Conservation (phyloP, 352 stramenopile species). For the Phytophthora foliorum region DNA sequence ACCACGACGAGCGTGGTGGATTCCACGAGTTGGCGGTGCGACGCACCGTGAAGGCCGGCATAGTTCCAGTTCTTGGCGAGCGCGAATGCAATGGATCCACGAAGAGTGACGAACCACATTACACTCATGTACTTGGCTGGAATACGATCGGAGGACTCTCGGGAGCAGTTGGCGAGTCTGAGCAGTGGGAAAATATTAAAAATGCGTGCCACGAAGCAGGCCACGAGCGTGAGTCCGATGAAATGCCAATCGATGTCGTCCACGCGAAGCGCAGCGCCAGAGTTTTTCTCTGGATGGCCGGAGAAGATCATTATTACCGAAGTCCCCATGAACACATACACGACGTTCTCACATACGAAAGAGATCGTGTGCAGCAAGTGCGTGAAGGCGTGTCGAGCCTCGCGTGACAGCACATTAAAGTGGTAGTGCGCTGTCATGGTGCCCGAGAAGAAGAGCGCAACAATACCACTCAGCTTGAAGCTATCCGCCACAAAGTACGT, state of each 20-base stretch:
- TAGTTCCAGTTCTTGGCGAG: slow-evolving; percentile 90
- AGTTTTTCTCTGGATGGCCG: slow-evolving; percentile 60
- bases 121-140: slow-evolving; percentile 78
- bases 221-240: slow-evolving; percentile 72
- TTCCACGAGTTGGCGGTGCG: slow-evolving; percentile 83
- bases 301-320: slow-evolving; percentile 87
- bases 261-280: slow-evolving; percentile 64
- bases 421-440: slow-evolving; percentile 91
- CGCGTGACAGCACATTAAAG: slow-evolving; percentile 85
- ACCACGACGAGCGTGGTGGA: slow-evolving; percentile 88
- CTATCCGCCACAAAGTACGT: slow-evolving; percentile 86
- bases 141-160: slow-evolving; percentile 60
- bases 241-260: slow-evolving; percentile 86
- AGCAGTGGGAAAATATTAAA: slow-evolving; percentile 86
- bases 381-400: slow-evolving; percentile 83
- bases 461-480: slow-evolving; percentile 91
- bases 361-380: slow-evolving; percentile 83
- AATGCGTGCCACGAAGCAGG: slow-evolving; percentile 74
- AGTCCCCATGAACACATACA: slow-evolving; percentile 91
- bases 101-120: slow-evolving; percentile 94
- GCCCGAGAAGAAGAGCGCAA: slow-evolving; percentile 94
- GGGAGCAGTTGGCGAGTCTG: slow-evolving; percentile 73
- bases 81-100: slow-evolving; percentile 94
- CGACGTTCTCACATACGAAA: slow-evolving; percentile 85
- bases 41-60: slow-evolving; percentile 60